These are phyloP conservation scores for Suhomyces ambrosiae DNA, from an alignment of 1,139 yeast genomes.

Conservation along the genomic window DNA sequence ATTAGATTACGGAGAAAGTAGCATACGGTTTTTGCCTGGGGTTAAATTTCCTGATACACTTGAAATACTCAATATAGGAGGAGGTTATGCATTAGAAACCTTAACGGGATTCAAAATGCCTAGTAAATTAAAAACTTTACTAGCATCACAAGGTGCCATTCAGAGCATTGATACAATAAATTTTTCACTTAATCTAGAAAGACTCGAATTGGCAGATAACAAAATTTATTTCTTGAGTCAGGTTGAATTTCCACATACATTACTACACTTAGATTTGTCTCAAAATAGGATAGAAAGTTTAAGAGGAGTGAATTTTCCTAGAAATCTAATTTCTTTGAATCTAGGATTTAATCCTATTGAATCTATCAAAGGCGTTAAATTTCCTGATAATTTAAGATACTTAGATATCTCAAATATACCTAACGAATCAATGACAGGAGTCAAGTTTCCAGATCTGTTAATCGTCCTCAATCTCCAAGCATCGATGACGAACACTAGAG, in stretches of 20 bases:
- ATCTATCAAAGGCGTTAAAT: constrained; percentile 43
- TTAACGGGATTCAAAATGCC: constrained; percentile 48
- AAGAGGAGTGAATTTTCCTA: constrained; percentile 44
- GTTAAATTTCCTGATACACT: constrained; percentile 43
- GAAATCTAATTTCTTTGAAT: constrained; percentile 32
- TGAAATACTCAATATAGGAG: constrained; percentile 44
- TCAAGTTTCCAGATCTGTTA: constrained; percentile 47
- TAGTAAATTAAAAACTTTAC: constrained; percentile 29
- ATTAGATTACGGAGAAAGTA: constrained; percentile 44
- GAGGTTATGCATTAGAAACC: constrained; percentile 44
- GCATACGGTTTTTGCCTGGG: constrained; percentile 43
- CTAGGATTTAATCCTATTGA: constrained; percentile 48
- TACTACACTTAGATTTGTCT: constrained; percentile 39
- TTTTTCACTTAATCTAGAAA: constrained; percentile 38
- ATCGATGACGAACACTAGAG: constrained; percentile 51
- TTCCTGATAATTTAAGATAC: constrained; percentile 40
- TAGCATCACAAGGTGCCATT: constrained; percentile 40
- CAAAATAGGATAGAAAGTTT: constrained; percentile 46
- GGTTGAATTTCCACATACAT: constrained; percentile 40
- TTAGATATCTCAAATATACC: constrained; percentile 48
- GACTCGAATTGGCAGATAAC: constrained; percentile 40
- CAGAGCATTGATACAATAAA: constrained; percentile 39
- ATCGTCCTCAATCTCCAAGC: constrained; percentile 43
- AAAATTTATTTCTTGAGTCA: constrained; percentile 44
- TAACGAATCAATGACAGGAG: constrained; percentile 52